phyloP scores from a whole-genome alignment of 2,329 filamentous ascomycete genomes.

The Botrytis deweyae region DNA sequence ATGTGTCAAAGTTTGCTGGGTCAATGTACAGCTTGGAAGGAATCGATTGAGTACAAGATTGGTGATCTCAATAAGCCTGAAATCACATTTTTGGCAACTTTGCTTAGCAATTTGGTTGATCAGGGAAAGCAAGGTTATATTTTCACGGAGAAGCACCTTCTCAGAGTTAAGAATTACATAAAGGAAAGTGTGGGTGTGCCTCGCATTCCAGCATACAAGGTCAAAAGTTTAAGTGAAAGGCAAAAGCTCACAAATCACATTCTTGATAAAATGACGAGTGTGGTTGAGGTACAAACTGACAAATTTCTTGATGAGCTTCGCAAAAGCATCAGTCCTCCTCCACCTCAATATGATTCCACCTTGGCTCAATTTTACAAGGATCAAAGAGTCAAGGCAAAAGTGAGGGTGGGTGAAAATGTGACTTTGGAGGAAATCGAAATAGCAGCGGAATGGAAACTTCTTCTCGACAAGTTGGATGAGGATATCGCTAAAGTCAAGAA shows the following conservation, averaged over 20 bases:
- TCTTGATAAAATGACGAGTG: slow-evolving; percentile 62
- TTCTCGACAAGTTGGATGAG: background rate
- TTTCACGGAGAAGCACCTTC: slow-evolving; percentile 48
- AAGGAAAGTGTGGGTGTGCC: background rate
- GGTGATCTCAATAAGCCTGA: slow-evolving; percentile 48
- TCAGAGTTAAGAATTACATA: slow-evolving; percentile 19
- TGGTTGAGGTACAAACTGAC: slow-evolving; percentile 46
- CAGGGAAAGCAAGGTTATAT: slow-evolving; percentile 54
- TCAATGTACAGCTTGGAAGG: slow-evolving; percentile 62
- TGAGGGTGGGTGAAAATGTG: slow-evolving; percentile 17
- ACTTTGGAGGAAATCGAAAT: background rate
- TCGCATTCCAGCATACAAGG: background rate
- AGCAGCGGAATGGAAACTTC: slow-evolving; percentile 22
- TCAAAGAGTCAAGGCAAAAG: slow-evolving; percentile 23
- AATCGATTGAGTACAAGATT: slow-evolving; percentile 59
- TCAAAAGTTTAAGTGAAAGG: background rate
- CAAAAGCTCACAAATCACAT: slow-evolving; percentile 47
- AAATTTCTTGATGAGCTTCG: slow-evolving; percentile 27
- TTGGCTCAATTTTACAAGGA: slow-evolving; percentile 28
- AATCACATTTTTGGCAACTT: slow-evolving; percentile 51
- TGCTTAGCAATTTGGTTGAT: slow-evolving; percentile 57
- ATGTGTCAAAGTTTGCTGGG: slow-evolving; percentile 59
- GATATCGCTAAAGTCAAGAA: slow-evolving; percentile 7
- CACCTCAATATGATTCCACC: slow-evolving; percentile 31
- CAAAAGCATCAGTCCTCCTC: slow-evolving; percentile 20